Percentiles rank a stretch among this genome's conserved stretches.
These are phyloP conservation scores for Paulownia fortunei DNA, from an alignment of 257 asterid species.

Conservation along the genomic window DNA sequence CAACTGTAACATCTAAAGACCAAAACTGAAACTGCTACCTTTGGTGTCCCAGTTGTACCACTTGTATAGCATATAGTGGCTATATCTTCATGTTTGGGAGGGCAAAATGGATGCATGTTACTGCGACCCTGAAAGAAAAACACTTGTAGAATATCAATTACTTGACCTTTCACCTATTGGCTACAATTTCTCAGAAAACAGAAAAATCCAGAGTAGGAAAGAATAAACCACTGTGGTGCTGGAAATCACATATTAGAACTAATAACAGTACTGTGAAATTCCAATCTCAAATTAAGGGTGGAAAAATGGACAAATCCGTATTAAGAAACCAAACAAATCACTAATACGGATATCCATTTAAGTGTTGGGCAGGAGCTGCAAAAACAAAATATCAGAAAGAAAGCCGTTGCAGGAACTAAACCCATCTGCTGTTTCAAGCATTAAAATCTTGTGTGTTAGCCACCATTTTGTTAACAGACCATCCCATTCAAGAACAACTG, in stretches of 20 bases:
- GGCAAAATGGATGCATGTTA: conserved; percentile 70
- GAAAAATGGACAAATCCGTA: neutral
- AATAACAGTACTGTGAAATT: neutral
- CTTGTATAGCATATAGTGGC: conserved; percentile 99
- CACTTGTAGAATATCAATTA: conserved; percentile 7
- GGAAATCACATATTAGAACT: conserved; percentile 24
- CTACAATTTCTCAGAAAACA: conserved; percentile 7
- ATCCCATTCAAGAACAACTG: neutral
- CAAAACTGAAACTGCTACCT: conserved; percentile 54
- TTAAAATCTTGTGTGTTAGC: neutral
- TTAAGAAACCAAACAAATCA: neutral
- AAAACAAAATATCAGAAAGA: conserved; percentile 6
- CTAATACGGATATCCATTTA: neutral
- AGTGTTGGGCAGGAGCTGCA: neutral
- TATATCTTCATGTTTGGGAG: conserved; percentile 82
- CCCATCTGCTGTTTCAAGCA: neutral
- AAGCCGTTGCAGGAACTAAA: neutral
- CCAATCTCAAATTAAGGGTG: neutral
- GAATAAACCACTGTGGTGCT: neutral
- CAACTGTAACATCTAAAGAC: conserved; percentile 21
- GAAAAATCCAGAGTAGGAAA: neutral
- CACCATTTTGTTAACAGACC: neutral
- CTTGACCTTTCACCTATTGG: conserved; percentile 14
- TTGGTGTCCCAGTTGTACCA: conserved; percentile 98
- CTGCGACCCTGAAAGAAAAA: conserved; percentile 60